Evolutionary conservation across 805 yeast species (phyloP), one percentile per base, ranked within the genome.

Genomic region (Cyberlindnera misumaiensis): DNA sequence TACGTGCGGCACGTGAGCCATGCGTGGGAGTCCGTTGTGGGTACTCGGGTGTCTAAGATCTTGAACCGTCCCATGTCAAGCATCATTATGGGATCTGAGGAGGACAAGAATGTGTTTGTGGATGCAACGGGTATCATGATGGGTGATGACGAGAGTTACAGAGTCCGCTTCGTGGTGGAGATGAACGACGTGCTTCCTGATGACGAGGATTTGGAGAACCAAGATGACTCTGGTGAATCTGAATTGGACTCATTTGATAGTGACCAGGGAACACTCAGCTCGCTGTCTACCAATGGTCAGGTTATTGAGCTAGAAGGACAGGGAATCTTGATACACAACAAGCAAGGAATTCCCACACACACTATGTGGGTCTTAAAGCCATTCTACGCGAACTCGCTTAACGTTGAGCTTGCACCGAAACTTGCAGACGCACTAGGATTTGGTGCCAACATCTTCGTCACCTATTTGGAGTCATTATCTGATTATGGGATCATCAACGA

Each of bases 341-440:
- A 68, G 3, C 68, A 78, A 0, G 66, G 71, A 12, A 55, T 71
- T 28, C 89, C 90, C 1, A 68, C 82, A 0, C 94, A 87, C 58
- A 79, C 96, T 1, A 84, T 93, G 84, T 90, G 97, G 97, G 78
- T 90, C 4, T 70, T 93, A 5, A 81, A 84, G 50, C 95, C 94
- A 3, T 82, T 80, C 59, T 81, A 80, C 28, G 64, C 83, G 3
- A 75, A 78, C 38, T 68, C 72, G 3, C 62, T 81, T 18, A 77
- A 77, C 37, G 65, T 85, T 28, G 81, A 83, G 38, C 62, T 90
- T 29, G 95, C 96, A 0, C 67, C 65, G 10, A 73, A 73, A 16
- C 66, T 93, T 20, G 73, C 80, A n/a, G 77, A 81, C 41, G 72
- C 81, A 20, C 67, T 93, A 6, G 97, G 98, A 0, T 88, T 87